Evolutionary conservation across 257 asterid species (phyloP).

Genomic region (Lycium barbarum): DNA sequence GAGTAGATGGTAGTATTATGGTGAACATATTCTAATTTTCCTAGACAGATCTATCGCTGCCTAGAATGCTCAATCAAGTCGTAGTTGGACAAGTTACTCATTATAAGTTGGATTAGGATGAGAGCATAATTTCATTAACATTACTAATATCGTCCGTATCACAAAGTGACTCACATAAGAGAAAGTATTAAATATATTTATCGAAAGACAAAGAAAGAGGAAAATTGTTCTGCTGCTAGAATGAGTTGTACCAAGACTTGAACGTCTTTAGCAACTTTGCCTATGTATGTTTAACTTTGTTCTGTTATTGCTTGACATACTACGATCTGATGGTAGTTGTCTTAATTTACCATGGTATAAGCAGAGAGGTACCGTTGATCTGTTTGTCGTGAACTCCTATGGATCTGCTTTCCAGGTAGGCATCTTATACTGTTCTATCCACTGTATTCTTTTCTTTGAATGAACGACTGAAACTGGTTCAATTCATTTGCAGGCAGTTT

Average conservation of each 20-base stretch:
- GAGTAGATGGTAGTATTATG: background rate
- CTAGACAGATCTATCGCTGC: background rate
- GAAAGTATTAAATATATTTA: background rate
- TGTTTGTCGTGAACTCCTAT: conserved; percentile 86
- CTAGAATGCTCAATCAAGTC: background rate
- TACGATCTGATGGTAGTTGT: background rate
- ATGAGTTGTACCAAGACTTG: conserved; percentile 6
- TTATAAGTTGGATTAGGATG: background rate
- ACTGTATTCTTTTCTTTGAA: conserved; percentile 19
- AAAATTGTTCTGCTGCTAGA: background rate
- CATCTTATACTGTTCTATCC: conserved; percentile 17
- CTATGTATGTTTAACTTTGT: conserved; percentile 3
- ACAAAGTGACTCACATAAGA: background rate
- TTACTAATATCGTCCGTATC: background rate
- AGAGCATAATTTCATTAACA: background rate
- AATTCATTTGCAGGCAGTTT: conserved; percentile 65
- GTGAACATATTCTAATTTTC: background rate
- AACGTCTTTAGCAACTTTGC: background rate
- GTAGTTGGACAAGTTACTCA: background rate
- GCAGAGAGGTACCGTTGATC: conserved; percentile 83
- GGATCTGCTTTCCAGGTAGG: conserved; percentile 96
- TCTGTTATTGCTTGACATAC: conserved; percentile 1
- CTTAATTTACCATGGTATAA: conserved; percentile 30
- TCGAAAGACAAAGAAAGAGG: background rate
- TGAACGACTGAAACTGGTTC: conserved; percentile 42